phyloP scores from a whole-genome alignment of 371 early-diverging fungal genomes.

The Enterocytospora artemiae region DNA sequence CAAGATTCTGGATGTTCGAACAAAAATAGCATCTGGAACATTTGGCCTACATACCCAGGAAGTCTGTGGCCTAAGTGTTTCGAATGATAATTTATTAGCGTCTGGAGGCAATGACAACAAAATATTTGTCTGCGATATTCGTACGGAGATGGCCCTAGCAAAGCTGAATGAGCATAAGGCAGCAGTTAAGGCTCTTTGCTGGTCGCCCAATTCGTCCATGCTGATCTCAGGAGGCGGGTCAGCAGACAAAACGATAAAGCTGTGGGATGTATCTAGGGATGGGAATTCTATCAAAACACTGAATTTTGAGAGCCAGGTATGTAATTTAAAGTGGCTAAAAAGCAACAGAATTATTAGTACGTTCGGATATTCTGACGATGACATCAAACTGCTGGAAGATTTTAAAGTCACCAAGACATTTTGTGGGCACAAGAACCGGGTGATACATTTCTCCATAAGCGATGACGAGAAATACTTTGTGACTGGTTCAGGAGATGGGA shows the following conservation, averaged over 20 bases:
- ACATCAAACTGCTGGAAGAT: conserved; percentile 43
- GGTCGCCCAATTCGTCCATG: conserved; percentile 40
- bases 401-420: conserved; percentile 26
- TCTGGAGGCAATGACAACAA: conserved; percentile 59
- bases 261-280: conserved; percentile 42
- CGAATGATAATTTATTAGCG: conserved; percentile 38
- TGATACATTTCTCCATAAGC: conserved; percentile 57
- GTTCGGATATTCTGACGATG: conserved; percentile 59
- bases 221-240: conserved; percentile 57
- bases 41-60: conserved; percentile 54
- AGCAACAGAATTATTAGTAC: conserved; percentile 53
- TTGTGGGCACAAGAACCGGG: conserved; percentile 56
- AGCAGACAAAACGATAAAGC: conserved; percentile 57
- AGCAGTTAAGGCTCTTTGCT: conserved; percentile 57
- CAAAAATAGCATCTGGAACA: conserved; percentile 12
- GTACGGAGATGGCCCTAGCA: conserved; percentile 26
- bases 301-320: conserved; percentile 55
- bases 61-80: conserved; percentile 55
- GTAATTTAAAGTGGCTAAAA: conserved; percentile 55
- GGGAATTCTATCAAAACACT: conserved; percentile 27
- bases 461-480: conserved; percentile 56
- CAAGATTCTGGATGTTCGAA: conserved; percentile 53
- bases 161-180: conserved; percentile 53
- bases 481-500: conserved; percentile 55
- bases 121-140: conserved; percentile 51